These are phyloP conservation scores for Pseudocercospora fuligena DNA, from an alignment of 2,329 filamentous ascomycete species.

Conservation along the genomic window DNA sequence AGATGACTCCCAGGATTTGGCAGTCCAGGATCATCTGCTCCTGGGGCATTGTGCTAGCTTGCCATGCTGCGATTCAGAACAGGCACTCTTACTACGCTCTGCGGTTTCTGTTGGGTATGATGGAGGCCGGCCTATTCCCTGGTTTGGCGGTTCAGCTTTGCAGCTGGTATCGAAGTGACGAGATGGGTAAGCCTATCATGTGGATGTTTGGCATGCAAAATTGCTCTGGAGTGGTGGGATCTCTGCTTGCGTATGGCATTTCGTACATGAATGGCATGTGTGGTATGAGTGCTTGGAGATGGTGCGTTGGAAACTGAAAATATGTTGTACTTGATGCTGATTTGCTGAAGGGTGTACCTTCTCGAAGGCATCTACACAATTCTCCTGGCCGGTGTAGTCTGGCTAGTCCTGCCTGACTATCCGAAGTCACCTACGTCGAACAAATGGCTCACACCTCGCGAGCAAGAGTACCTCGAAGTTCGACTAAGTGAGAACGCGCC, in stretches of 20 bases:
- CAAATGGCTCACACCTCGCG: constrained; percentile 57
- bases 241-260: constrained; percentile 41
- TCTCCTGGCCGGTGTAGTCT: constrained; percentile 51
- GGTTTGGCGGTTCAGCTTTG: constrained; percentile 45
- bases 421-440: constrained; percentile 56
- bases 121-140: constrained; percentile 69
- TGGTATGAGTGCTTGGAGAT: constrained; percentile 51
- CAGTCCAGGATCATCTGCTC: constrained; percentile 48
- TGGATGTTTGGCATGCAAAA: constrained; percentile 50
- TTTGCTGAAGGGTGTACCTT: constrained; percentile 62
- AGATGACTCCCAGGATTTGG: constrained; percentile 44
- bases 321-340: background rate
- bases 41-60: constrained; percentile 59
- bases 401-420: constrained; percentile 51
- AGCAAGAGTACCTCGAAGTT: constrained; percentile 56
- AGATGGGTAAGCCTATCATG: constrained; percentile 29
- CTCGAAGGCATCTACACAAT: constrained; percentile 64
- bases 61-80: constrained; percentile 38
- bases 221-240: constrained; percentile 33
- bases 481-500: constrained; percentile 45
- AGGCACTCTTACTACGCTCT: constrained; percentile 35
- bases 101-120: constrained; percentile 65
- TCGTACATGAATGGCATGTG: constrained; percentile 57
- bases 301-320: background rate
- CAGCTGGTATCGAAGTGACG: constrained; percentile 29